These are phyloP conservation scores for Dryadomyces quercus-mongolicae DNA, from an alignment of 2,329 filamentous ascomycete species.

Conservation along the genomic window DNA sequence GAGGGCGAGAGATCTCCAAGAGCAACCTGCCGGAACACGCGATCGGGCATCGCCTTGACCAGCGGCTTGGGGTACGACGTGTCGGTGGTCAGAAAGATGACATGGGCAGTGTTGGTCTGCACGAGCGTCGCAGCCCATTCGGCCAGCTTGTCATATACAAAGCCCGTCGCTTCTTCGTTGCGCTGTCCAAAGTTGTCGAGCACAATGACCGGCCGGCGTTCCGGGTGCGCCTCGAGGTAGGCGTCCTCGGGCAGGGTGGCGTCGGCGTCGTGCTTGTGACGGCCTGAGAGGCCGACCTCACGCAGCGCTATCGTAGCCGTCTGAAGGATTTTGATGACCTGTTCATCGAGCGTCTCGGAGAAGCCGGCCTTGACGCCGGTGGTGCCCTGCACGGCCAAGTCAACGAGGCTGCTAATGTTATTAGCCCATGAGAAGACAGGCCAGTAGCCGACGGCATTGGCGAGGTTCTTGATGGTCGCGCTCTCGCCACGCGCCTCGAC, in stretches of 20 bases:
- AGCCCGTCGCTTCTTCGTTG: slow-evolving; percentile 43
- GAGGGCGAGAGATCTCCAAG: slow-evolving; percentile 78
- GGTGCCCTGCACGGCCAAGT: slow-evolving; percentile 85
- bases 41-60: slow-evolving; percentile 76
- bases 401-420: slow-evolving; percentile 81
- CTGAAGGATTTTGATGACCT: slow-evolving; percentile 79
- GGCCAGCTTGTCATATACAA: slow-evolving; percentile 68
- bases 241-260: slow-evolving; percentile 65
- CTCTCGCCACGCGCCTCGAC: slow-evolving; percentile 83
- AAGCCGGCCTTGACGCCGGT: slow-evolving; percentile 92
- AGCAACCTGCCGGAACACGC: slow-evolving; percentile 77
- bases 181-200: slow-evolving; percentile 89
- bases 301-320: slow-evolving; percentile 72
- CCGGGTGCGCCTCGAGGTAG: slow-evolving; percentile 80
- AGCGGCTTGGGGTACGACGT: slow-evolving; percentile 80
- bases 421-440: slow-evolving; percentile 97
- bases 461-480: slow-evolving; percentile 71
- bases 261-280: slow-evolving; percentile 45
- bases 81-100: slow-evolving; percentile 88
- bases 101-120: slow-evolving; percentile 80
- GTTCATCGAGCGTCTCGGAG: slow-evolving; percentile 81
- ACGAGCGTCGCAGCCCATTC: slow-evolving; percentile 86
- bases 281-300: slow-evolving; percentile 57
- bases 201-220: slow-evolving; percentile 69
- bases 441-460: slow-evolving; percentile 73